Percentiles rank a stretch among this genome's conserved stretches.
Evolutionary conservation across 2,329 filamentous ascomycete genomes (phyloP).

Genomic region (Ophiostoma sp.): DNA sequence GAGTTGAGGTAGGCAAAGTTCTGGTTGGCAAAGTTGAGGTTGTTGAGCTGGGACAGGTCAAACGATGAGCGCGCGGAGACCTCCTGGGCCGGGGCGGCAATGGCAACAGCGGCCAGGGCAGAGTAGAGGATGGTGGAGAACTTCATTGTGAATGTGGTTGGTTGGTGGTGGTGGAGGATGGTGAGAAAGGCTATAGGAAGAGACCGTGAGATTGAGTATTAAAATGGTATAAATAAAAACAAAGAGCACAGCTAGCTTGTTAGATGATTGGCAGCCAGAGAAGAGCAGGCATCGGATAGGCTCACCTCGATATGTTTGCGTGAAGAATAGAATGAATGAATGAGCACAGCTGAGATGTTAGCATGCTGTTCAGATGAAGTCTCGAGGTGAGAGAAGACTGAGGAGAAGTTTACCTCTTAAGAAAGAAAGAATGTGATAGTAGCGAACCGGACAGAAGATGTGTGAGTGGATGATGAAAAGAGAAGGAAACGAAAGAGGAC

Average conservation of each 20-base stretch:
- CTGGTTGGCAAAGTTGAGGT: slow-evolving; percentile 35
- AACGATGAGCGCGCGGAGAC: slow-evolving; percentile 36
- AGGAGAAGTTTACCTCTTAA: slow-evolving; percentile 39
- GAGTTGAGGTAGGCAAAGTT: slow-evolving; percentile 43
- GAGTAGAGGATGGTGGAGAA: slow-evolving; percentile 41
- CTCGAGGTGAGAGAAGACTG: not conserved
- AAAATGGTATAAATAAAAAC: slow-evolving; percentile 1
- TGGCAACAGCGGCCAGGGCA: slow-evolving; percentile 41
- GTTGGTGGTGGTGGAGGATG: slow-evolving; percentile 20
- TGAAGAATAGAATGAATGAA: slow-evolving; percentile 39
- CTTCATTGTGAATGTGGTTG: slow-evolving; percentile 43
- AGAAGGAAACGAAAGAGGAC: slow-evolving; percentile 27
- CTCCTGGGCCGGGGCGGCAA: slow-evolving; percentile 40
- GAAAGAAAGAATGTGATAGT: slow-evolving; percentile 39
- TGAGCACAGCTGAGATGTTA: slow-evolving; percentile 42
- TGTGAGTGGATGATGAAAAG: slow-evolving; percentile 35
- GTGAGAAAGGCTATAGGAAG: slow-evolving; percentile 23
- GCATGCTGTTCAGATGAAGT: not conserved
- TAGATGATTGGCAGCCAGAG: not conserved
- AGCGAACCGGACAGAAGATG: slow-evolving; percentile 31
- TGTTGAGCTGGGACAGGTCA: slow-evolving; percentile 33
- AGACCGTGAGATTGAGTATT: slow-evolving; percentile 2
- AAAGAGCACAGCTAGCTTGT: slow-evolving; percentile 4
- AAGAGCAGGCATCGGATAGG: slow-evolving; percentile 31
- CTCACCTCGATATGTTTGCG: slow-evolving; percentile 40